Evolutionary conservation across 305 asterid genomes (phyloP).

Genomic region (Fraxinus sp.): DNA sequence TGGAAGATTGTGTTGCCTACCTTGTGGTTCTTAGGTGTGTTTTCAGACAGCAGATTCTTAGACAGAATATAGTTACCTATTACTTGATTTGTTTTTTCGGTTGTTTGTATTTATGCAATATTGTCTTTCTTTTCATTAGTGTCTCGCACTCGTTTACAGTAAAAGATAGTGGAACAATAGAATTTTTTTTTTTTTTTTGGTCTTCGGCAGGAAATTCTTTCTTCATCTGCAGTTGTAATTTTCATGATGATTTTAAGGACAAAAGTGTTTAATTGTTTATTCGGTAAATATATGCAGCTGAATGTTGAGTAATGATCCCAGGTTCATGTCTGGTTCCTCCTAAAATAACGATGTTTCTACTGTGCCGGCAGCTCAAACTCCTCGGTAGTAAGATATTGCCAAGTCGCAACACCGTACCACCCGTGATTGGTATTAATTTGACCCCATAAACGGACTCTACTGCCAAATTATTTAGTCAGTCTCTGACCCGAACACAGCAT

Average conservation of each 20-base stretch:
- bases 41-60: neutral
- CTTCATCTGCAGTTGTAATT: neutral
- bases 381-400: neutral
- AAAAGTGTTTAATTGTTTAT: neutral
- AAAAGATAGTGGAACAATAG: neutral
- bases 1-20: constrained; percentile 60
- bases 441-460: too few relatives aligned
- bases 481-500: too few relatives aligned
- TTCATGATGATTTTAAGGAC: neutral
- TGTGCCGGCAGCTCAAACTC: neutral
- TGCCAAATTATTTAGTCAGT: too few relatives aligned
- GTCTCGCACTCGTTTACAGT: neutral
- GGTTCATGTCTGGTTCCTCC: neutral
- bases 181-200: neutral
- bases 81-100: neutral
- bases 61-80: constrained; percentile 25
- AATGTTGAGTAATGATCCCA: neutral
- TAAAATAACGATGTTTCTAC: too few relatives aligned
- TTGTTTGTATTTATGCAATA: constrained; percentile 6
- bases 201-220: neutral
- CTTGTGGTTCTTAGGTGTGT: constrained; percentile 52
- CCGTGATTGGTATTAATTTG: too few relatives aligned
- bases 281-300: neutral
- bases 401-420: too few relatives aligned
- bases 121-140: constrained; percentile 22